These are phyloP conservation scores for Solanum paucissectum DNA, from an alignment of 257 asterid species.

Conservation along the genomic window DNA sequence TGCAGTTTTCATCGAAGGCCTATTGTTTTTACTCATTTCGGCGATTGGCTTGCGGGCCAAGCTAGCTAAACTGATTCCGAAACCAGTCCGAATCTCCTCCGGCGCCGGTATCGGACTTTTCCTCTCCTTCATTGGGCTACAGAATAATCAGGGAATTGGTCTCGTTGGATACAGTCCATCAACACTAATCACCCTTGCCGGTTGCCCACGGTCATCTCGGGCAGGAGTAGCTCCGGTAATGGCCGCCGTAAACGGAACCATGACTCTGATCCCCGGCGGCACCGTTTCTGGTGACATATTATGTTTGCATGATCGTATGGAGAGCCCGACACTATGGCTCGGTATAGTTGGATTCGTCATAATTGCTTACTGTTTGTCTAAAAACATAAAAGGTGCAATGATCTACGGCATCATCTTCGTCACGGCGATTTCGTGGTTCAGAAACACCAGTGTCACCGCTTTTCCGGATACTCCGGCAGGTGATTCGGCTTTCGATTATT, in stretches of 20 bases:
- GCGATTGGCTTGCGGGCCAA: conserved; percentile 66
- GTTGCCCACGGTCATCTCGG: conserved; percentile 54
- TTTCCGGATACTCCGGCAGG: conserved; percentile 58
- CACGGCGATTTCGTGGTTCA: conserved; percentile 80
- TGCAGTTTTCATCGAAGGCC: conserved; percentile 78
- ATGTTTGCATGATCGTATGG: conserved; percentile 77
- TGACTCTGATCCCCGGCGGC: conserved; percentile 54
- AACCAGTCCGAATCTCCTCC: conserved; percentile 75
- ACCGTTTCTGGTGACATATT: conserved; percentile 58
- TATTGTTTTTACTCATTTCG: conserved; percentile 54
- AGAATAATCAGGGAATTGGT: conserved; percentile 74
- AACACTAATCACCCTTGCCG: conserved; percentile 74
- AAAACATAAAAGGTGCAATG: conserved; percentile 77
- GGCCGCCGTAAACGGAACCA: conserved; percentile 43
- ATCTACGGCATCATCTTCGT: conserved; percentile 79
- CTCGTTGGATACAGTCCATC: conserved; percentile 70
- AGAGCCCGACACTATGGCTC: conserved; percentile 84
- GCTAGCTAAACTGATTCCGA: conserved; percentile 74
- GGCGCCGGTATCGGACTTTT: conserved; percentile 92
- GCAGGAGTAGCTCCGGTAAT: conserved; percentile 59
- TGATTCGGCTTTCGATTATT: conserved; percentile 44
- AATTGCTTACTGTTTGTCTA: conserved; percentile 68
- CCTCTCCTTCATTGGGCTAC: conserved; percentile 78
- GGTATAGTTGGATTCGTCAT: conserved; percentile 69
- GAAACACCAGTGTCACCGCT: conserved; percentile 67